Conservation (phyloP, 2,329 filamentous ascomycete species). For the Magnaporthales sp. region DNA sequence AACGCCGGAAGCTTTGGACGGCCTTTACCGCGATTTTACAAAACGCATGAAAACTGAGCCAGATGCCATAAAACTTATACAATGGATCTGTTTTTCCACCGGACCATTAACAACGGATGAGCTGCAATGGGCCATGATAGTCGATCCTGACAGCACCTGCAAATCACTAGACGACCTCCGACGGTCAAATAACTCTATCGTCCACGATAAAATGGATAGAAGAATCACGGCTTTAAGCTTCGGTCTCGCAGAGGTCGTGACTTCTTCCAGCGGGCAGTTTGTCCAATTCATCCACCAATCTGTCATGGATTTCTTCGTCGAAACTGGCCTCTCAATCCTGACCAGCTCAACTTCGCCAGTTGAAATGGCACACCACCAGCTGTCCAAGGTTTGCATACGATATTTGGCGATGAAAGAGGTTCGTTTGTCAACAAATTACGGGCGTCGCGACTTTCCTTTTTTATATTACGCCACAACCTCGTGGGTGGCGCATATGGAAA, state of each 20-base stretch:
- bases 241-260: conserved; percentile 18
- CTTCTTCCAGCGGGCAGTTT: conserved; percentile 4
- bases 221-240: conserved; percentile 16
- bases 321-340: no score
- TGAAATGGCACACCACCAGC: no score
- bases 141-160: conserved; percentile 14
- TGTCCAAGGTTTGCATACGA: no score
- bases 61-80: conserved; percentile 17
- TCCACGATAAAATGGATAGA: conserved; percentile 11
- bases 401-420: no score
- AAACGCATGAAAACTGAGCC: conserved; percentile 9
- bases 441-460: no score
- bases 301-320: no score
- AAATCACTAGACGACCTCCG: conserved; percentile 14
- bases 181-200: conserved; percentile 10
- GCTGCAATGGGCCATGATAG: conserved; percentile 21
- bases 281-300: no score
- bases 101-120: conserved; percentile 17
- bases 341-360: no score
- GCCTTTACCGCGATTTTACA: conserved; percentile 17
- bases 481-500: no score
- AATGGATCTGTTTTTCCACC: conserved; percentile 23
- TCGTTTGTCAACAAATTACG: no score
- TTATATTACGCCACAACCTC: no score
- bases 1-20: conserved; percentile 15